Percentiles rank a stretch among this genome's conserved stretches.
Conservation (phyloP, 2,329 filamentous ascomycete genomes). For the Paraconiothyrium sp. region DNA sequence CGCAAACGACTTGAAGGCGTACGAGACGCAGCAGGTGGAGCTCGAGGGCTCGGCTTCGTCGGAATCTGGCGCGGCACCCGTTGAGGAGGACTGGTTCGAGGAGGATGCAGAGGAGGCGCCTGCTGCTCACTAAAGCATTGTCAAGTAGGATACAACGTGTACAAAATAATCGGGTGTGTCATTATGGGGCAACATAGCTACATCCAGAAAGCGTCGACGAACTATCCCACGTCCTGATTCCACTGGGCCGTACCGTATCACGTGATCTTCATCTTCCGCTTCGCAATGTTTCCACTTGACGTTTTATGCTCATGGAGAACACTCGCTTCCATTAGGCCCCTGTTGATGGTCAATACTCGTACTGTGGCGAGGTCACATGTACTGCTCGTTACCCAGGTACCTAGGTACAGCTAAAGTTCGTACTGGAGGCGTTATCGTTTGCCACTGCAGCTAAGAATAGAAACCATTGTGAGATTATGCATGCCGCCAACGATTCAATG, state of each 20-base stretch:
- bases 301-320: background rate
- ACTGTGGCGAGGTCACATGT: background rate
- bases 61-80: slow-evolving; percentile 66
- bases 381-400: background rate
- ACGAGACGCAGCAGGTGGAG: slow-evolving; percentile 93
- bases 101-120: slow-evolving; percentile 69
- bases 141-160: slow-evolving; percentile 33
- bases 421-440: background rate
- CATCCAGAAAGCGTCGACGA: slow-evolving; percentile 11
- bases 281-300: background rate
- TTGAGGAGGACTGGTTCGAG: slow-evolving; percentile 82
- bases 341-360: background rate
- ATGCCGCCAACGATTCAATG: background rate
- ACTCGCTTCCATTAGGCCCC: background rate
- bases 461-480: background rate
- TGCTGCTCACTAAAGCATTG: slow-evolving; percentile 46
- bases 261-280: slow-evolving; percentile 25
- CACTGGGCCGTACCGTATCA: slow-evolving; percentile 26
- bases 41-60: slow-evolving; percentile 83
- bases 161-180: slow-evolving; percentile 48
- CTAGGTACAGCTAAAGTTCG: no score
- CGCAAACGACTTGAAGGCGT: slow-evolving; percentile 88
- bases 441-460: slow-evolving; percentile 9
- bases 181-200: slow-evolving; percentile 43
- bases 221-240: background rate